phyloP scores from a whole-genome alignment of 768 basidiomycete genomes.

The Hygrophoropsis aurantiaca region DNA sequence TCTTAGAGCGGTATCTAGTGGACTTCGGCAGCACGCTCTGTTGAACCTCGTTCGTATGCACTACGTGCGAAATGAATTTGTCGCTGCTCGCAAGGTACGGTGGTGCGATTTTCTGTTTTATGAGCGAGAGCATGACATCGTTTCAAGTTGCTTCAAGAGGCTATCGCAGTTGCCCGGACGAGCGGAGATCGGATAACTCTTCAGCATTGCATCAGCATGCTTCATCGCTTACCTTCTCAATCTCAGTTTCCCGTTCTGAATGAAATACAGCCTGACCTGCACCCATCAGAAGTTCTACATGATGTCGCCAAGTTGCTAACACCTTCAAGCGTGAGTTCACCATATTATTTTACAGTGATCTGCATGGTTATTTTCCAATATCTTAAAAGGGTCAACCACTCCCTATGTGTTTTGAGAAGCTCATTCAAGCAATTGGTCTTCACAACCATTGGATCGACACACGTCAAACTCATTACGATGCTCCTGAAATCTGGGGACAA shows the following conservation, averaged over 20 bases:
- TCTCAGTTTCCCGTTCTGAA: slow-evolving; percentile 56
- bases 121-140: slow-evolving; percentile 3
- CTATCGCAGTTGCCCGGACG: slow-evolving; percentile 74
- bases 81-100: slow-evolving; percentile 65
- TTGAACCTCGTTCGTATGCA: slow-evolving; percentile 79
- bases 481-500: slow-evolving; percentile 67
- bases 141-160: slow-evolving; percentile 68
- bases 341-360: background rate
- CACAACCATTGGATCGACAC: slow-evolving; percentile 73
- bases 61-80: slow-evolving; percentile 65
- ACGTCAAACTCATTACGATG: slow-evolving; percentile 46
- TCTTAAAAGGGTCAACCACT: slow-evolving; percentile 64
- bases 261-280: slow-evolving; percentile 72
- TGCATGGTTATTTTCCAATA: background rate
- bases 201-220: slow-evolving; percentile 78
- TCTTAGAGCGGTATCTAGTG: slow-evolving; percentile 39
- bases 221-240: slow-evolving; percentile 66
- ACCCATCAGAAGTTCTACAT: slow-evolving; percentile 73
- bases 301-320: slow-evolving; percentile 78
- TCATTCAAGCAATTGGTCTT: slow-evolving; percentile 63
- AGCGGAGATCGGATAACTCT: slow-evolving; percentile 69
- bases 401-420: slow-evolving; percentile 64
- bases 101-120: background rate
- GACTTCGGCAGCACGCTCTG: slow-evolving; percentile 77
- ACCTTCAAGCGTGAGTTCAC: slow-evolving; percentile 51